phyloP scores from a whole-genome alignment of 129 eudicot genomes.

The Oenanthe sinensis region DNA sequence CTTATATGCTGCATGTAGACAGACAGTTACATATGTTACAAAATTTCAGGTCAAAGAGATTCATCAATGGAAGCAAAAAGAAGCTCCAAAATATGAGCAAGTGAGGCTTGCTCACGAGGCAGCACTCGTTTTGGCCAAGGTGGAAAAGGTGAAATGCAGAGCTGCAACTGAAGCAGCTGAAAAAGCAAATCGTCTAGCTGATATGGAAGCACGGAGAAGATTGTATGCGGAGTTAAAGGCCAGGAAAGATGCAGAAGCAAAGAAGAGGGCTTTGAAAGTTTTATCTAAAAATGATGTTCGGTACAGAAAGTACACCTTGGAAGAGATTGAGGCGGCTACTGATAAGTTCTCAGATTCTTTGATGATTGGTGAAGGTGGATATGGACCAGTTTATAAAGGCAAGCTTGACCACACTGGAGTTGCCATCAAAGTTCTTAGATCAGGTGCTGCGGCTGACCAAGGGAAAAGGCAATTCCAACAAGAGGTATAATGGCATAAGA shows the following conservation, averaged over 20 bases:
- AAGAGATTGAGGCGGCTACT: slow-evolving; percentile 46
- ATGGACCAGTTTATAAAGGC: slow-evolving; percentile 52
- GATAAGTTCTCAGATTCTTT: slow-evolving; percentile 23
- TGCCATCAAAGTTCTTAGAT: slow-evolving; percentile 45
- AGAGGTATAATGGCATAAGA: slow-evolving; percentile 28
- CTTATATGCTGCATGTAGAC: not conserved
- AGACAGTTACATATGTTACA: not conserved
- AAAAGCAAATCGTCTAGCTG: slow-evolving; percentile 42
- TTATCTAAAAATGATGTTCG: slow-evolving; percentile 26
- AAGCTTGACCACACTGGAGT: slow-evolving; percentile 48
- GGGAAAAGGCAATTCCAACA: slow-evolving; percentile 48
- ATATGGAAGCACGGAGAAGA: slow-evolving; percentile 39
- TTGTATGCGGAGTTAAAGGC: slow-evolving; percentile 39
- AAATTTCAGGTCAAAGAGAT: slow-evolving; percentile 35
- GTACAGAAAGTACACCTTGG: slow-evolving; percentile 39
- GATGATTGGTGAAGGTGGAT: slow-evolving; percentile 60
- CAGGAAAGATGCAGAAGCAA: slow-evolving; percentile 32
- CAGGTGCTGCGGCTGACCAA: slow-evolving; percentile 40
- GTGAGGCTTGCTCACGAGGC: slow-evolving; percentile 33
- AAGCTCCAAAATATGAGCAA: slow-evolving; percentile 21
- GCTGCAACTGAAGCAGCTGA: slow-evolving; percentile 49
- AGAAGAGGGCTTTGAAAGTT: slow-evolving; percentile 23
- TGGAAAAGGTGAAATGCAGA: slow-evolving; percentile 33
- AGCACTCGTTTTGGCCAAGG: slow-evolving; percentile 30
- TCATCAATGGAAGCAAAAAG: slow-evolving; percentile 25